Base-by-base conservation (phyloP, 805 yeast species). In the Brettanomyces naardenensis region DNA sequence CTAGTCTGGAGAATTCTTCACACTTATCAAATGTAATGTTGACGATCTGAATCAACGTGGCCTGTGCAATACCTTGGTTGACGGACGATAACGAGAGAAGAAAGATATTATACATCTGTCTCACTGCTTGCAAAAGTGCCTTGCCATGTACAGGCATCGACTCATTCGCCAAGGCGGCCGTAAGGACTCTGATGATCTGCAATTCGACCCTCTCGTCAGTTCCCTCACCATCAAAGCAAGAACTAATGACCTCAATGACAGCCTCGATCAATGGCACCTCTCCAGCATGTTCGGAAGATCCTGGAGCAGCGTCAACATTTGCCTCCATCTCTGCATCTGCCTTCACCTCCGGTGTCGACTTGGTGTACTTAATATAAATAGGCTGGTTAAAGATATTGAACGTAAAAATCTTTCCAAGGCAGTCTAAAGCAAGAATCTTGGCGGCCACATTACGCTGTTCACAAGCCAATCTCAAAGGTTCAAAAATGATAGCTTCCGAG, bases 21-120 rank as follows among this genome's bases (percentile, higher is more conserved):
- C 21, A 19, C n/a, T 92, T 75, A 44, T 84, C 95, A 62, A 87
- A 92, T 9, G 89, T 80, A 6, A 85, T 78, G 39, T 79, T 78
- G 18, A 92, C 86, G 51, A 90, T 82, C 62, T 92, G 99, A 3
- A 94, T 85, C 46, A 92, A 68, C 6, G 92, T 82, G 1, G 95
- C 97, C 64, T 94, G 97, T 0, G 98, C 97, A 42, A 89, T 79
- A 1, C 88, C 84, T 61, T 92, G 98, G 54, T 88, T 90, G 19
- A 83, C 67, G 3, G 90, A 77, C 15, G 82, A 78, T 42, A 83
- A 67, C 0, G 97, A 87, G 39, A 86, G 71, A 30, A 92, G 80
- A 53, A 90, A 94, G 20, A 94, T 84, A 56, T 88, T 89, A 64
- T 92, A 92, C 20, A 90, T 86, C 52, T 86, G 95, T 58, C 97